Conservation (phyloP, 371 early-diverging fungal genomes). For the Rhizopus arrhizus region DNA sequence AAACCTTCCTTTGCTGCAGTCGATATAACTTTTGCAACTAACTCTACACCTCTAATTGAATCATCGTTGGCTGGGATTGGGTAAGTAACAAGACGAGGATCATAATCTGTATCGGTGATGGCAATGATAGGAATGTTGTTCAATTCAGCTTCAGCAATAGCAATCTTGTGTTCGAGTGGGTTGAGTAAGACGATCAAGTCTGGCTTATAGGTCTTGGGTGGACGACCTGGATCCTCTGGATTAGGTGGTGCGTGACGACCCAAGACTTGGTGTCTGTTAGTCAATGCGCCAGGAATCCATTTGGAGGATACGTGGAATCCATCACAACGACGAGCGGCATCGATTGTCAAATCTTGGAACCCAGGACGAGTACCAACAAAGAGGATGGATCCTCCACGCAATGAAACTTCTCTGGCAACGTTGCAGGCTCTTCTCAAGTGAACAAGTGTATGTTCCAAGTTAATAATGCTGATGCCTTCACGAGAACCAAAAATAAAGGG, state of each 20-base stretch:
- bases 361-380: slow-evolving; percentile 87
- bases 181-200: slow-evolving; percentile 90
- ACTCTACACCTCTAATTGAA: slow-evolving; percentile 74
- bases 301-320: slow-evolving; percentile 80
- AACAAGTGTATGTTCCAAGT: slow-evolving; percentile 91
- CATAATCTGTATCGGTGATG: slow-evolving; percentile 91
- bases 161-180: slow-evolving; percentile 78
- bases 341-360: slow-evolving; percentile 68
- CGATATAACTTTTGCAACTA: slow-evolving; percentile 84
- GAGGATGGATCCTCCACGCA: slow-evolving; percentile 81
- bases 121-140: slow-evolving; percentile 89
- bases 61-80: slow-evolving; percentile 98
- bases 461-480: slow-evolving; percentile 91
- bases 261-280: slow-evolving; percentile 81
- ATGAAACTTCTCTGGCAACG: slow-evolving; percentile 75
- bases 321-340: slow-evolving; percentile 79
- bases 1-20: slow-evolving; percentile 76
- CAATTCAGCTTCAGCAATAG: slow-evolving; percentile 81
- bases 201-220: slow-evolving; percentile 72
- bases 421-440: slow-evolving; percentile 83
- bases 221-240: slow-evolving; percentile 56
- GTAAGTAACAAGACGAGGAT: slow-evolving; percentile 87
- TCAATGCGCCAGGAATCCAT: slow-evolving; percentile 92
- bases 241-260: slow-evolving; percentile 63
- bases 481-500: slow-evolving; percentile 91